phyloP scores from a whole-genome alignment of 306 rosid species.

The Cucurbita maxima region DNA sequence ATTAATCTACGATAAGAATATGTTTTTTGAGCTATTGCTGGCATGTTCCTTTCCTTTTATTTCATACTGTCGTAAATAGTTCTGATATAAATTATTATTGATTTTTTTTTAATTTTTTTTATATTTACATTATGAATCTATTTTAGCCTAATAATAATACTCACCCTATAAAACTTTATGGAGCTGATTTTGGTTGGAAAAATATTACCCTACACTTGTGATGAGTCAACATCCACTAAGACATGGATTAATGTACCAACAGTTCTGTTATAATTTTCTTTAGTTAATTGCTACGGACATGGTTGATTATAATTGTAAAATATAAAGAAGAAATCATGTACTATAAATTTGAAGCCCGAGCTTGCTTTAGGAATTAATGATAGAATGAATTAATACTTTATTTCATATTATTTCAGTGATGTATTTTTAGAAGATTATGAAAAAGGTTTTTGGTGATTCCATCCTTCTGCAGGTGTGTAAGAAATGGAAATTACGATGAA shows the following conservation, averaged over 20 bases:
- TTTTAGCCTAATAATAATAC: background rate
- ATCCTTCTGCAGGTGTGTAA: conserved; percentile 57
- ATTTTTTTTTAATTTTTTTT: background rate
- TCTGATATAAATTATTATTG: background rate
- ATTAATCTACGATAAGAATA: background rate
- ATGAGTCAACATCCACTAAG: background rate
- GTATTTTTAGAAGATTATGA: background rate
- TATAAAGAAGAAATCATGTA: background rate
- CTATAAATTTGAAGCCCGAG: background rate
- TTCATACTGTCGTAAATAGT: background rate
- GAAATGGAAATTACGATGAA: conserved; percentile 95
- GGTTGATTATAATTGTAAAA: background rate
- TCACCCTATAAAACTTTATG: background rate
- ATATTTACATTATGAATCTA: background rate
- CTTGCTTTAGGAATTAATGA: background rate
- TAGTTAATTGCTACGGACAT: background rate
- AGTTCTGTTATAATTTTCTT: background rate
- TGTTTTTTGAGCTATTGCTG: background rate
- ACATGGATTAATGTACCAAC: background rate
- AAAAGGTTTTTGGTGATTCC: conserved; percentile 10
- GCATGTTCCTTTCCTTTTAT: background rate
- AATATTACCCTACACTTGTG: background rate
- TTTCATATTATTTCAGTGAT: background rate
- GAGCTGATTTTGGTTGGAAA: background rate
- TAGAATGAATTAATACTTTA: background rate